These are phyloP conservation scores for Candida quercuum DNA, from an alignment of 805 yeast species.

Conservation along the genomic window DNA sequence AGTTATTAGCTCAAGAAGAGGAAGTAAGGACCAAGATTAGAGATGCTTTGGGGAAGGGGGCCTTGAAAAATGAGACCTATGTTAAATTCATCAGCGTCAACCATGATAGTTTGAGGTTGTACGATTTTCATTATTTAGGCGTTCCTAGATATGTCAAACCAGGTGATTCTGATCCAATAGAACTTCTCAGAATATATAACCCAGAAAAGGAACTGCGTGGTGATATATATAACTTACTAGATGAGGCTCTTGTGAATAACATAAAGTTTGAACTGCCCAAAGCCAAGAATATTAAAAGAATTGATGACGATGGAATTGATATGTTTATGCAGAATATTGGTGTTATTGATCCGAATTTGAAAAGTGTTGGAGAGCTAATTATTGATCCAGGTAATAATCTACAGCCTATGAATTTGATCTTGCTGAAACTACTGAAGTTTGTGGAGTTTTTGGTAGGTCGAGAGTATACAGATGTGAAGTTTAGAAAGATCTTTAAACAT, in stretches of 20 bases:
- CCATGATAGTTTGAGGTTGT: neutral
- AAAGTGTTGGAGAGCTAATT: neutral
- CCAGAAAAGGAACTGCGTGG: neutral
- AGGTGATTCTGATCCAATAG: neutral
- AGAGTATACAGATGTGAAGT: neutral
- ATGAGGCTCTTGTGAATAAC: neutral
- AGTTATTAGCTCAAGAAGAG: slow-evolving; percentile 1
- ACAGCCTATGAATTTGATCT: slow-evolving; percentile 2
- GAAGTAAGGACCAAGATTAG: neutral
- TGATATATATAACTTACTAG: slow-evolving; percentile 9
- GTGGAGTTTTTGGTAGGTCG: neutral
- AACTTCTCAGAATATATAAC: slow-evolving; percentile 1
- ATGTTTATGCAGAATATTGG: slow-evolving; percentile 8
- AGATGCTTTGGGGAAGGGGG: slow-evolving; percentile 4
- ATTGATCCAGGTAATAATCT: slow-evolving; percentile 4
- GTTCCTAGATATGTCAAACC: slow-evolving; percentile 5
- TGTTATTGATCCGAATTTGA: neutral
- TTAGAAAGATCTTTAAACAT: slow-evolving; percentile 1
- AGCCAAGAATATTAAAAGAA: too few relatives aligned
- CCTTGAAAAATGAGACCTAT: slow-evolving; percentile 2
- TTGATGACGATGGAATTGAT: slow-evolving; percentile 2
- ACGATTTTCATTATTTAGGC: slow-evolving; percentile 8
- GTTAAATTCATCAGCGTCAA: slow-evolving; percentile 1
- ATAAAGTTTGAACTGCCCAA: neutral
- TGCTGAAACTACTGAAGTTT: slow-evolving; percentile 5